Evolutionary conservation across 2,329 filamentous ascomycete species (phyloP).

Genomic region (Talaromyces sp.): DNA sequence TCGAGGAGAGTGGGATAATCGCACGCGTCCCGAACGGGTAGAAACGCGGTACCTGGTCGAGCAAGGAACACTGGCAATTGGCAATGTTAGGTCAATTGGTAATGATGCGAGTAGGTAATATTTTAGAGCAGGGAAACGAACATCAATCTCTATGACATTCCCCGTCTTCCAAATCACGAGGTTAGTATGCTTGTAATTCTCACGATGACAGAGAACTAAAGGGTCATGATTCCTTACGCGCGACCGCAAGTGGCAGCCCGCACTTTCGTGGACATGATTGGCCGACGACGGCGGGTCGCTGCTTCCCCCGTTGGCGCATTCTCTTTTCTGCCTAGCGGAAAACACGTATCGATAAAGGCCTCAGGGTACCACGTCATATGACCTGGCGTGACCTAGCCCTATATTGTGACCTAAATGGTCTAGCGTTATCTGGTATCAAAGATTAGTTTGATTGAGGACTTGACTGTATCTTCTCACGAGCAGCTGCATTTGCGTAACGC

Average conservation of each 20-base stretch:
- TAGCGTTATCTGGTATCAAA: slow-evolving; percentile 6
- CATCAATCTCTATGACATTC: background rate
- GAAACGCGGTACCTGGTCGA: slow-evolving; percentile 12
- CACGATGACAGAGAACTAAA: background rate
- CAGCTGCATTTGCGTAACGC: slow-evolving; percentile 3
- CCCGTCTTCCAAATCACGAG: background rate
- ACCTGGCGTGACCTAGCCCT: slow-evolving; percentile 3
- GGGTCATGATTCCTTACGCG: slow-evolving; percentile 7
- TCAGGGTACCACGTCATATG: background rate
- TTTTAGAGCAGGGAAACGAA: background rate
- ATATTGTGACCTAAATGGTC: background rate
- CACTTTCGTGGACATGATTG: slow-evolving; percentile 7
- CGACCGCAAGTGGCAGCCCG: slow-evolving; percentile 6
- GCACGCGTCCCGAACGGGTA: slow-evolving; percentile 15
- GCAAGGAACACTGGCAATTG: background rate
- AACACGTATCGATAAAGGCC: slow-evolving; percentile 14
- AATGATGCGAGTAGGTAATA: background rate
- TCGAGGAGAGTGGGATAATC: slow-evolving; percentile 9
- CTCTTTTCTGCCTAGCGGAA: slow-evolving; percentile 2
- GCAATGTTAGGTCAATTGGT: background rate
- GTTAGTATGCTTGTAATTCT: background rate
- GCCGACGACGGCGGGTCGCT: background rate
- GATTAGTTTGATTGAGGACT: background rate
- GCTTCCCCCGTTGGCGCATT: background rate
- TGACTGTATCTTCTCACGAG: background rate